Evolutionary conservation across 2,329 filamentous ascomycete genomes (phyloP).

Genomic region (Penicillium concentricum): DNA sequence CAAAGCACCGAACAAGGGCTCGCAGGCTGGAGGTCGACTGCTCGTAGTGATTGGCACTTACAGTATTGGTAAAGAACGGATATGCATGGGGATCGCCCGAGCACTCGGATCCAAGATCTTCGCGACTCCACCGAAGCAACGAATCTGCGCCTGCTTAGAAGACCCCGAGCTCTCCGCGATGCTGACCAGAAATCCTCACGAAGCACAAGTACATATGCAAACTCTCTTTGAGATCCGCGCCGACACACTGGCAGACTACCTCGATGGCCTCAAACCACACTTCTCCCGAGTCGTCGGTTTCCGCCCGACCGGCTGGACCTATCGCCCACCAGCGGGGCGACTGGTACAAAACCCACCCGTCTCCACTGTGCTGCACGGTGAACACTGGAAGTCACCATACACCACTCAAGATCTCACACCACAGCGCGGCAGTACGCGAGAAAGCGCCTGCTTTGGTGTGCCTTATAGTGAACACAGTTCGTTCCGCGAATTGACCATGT

Average conservation of each 20-base stretch:
- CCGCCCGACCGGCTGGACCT: constrained; percentile 91
- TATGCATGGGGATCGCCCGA: constrained; percentile 87
- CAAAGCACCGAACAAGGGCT: constrained; percentile 24
- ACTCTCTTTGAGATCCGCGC: constrained; percentile 90
- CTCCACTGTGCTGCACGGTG: constrained; percentile 62
- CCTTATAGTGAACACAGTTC: constrained; percentile 96
- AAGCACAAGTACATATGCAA: constrained; percentile 97
- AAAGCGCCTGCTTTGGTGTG: constrained; percentile 86
- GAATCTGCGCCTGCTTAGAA: constrained; percentile 79
- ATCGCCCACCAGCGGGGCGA: constrained; percentile 67
- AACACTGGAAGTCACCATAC: constrained; percentile 75
- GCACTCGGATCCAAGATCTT: constrained; percentile 87
- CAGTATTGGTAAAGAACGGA: constrained; percentile 95
- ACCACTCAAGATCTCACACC: constrained; percentile 69
- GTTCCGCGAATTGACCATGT: constrained; percentile 91
- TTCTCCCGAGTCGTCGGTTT: constrained; percentile 89
- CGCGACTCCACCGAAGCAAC: constrained; percentile 77
- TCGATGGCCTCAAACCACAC: constrained; percentile 73
- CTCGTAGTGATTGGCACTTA: constrained; percentile 95
- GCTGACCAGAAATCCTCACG: constrained; percentile 74
- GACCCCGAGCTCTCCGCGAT: constrained; percentile 76
- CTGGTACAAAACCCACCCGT: constrained; percentile 64
- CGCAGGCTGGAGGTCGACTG: constrained; percentile 61
- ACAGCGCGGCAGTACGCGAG: constrained; percentile 77
- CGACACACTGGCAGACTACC: constrained; percentile 85